These are phyloP conservation scores for Alternaria brassicicola DNA, from an alignment of 2,329 filamentous ascomycete genomes.

Conservation along the genomic window DNA sequence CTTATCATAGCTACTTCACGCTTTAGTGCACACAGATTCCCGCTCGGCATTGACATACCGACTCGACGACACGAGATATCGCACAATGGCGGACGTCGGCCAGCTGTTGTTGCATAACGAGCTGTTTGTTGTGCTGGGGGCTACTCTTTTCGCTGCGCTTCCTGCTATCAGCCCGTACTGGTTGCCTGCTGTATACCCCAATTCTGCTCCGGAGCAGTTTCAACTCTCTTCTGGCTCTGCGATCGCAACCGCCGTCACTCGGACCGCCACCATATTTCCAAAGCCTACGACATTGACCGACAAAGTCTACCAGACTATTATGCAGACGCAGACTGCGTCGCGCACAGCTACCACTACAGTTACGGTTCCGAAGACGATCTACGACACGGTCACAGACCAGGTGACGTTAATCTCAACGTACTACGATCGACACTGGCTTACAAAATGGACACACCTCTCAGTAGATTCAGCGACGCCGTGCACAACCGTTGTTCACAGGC, in stretches of 20 bases:
- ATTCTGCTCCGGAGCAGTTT: background rate
- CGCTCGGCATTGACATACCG: background rate
- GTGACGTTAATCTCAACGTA: background rate
- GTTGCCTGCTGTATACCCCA: background rate
- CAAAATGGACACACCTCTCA: constrained; percentile 2
- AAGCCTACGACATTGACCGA: background rate
- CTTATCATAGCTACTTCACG: background rate
- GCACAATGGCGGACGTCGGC: background rate
- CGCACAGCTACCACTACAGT: background rate
- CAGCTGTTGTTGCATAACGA: background rate
- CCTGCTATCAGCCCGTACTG: background rate
- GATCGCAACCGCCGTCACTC: background rate
- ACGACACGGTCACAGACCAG: background rate
- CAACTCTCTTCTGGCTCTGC: background rate
- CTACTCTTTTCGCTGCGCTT: background rate
- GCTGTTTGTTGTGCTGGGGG: background rate
- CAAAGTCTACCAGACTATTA: background rate
- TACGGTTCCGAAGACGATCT: background rate
- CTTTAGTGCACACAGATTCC: background rate
- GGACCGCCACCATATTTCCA: background rate
- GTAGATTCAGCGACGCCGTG: background rate
- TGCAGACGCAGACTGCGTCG: background rate
- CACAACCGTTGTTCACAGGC: background rate
- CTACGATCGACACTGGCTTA: background rate
- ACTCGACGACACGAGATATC: background rate